Percentiles rank a stretch among this genome's conserved stretches.
phyloP scores from a whole-genome alignment of 2,329 filamentous ascomycete species.

The Talaromyces pinophilus region DNA sequence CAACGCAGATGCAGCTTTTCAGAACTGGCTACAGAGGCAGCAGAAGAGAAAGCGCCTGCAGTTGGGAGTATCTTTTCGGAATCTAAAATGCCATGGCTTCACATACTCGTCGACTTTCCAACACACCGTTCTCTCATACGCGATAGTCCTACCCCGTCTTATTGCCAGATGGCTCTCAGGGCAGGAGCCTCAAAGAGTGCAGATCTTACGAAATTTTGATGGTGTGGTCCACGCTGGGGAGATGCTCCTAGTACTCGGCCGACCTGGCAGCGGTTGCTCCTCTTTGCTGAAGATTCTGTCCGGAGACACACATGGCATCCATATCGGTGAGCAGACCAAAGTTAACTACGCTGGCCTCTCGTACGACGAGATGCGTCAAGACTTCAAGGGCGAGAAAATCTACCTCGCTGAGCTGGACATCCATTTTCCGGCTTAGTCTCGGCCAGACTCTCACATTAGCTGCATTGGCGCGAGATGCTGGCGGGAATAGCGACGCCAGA shows the following conservation, averaged over 20 bases:
- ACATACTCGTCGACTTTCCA: too few relatives aligned
- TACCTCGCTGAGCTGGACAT: not conserved
- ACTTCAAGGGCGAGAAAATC: not conserved
- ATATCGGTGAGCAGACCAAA: too few relatives aligned
- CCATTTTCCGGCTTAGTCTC: constrained; percentile 72
- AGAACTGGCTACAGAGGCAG: too few relatives aligned
- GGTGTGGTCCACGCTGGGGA: not conserved
- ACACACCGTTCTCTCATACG: too few relatives aligned
- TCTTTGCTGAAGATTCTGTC: not conserved
- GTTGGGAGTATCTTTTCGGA: too few relatives aligned
- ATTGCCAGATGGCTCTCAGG: not conserved
- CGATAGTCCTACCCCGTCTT: not conserved
- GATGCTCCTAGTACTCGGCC: not conserved
- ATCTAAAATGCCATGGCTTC: too few relatives aligned
- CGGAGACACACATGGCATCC: not conserved
- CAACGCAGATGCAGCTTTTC: too few relatives aligned
- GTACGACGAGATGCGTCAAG: too few relatives aligned
- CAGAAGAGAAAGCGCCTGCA: too few relatives aligned
- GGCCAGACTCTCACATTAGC: constrained; percentile 74
- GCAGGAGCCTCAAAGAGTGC: not conserved
- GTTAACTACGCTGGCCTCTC: too few relatives aligned
- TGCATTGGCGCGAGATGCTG: constrained; percentile 48
- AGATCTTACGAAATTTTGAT: not conserved
- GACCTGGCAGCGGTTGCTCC: not conserved
- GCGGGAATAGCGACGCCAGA: constrained; percentile 21